A percentile compares a stretch with the other conserved stretches of the same genome.
phyloP scores from a whole-genome alignment of 83 land plant genomes.

The Picea engelmannii region DNA sequence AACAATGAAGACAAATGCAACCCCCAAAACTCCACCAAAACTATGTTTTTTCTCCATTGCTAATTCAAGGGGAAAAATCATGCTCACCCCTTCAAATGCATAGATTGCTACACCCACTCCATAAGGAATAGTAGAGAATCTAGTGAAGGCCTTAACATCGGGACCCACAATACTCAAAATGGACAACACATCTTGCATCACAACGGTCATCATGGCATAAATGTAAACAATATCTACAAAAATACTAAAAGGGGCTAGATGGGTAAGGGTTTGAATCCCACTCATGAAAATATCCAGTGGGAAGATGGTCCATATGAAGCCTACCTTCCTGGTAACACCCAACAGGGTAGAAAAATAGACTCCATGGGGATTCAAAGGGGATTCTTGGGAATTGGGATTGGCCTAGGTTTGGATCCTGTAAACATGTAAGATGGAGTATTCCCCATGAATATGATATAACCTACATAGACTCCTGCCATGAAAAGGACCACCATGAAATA shows the following conservation, averaged over 20 bases:
- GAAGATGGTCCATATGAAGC: constrained; percentile 6
- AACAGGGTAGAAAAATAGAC: background rate
- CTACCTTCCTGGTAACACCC: background rate
- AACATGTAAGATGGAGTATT: constrained; percentile 37
- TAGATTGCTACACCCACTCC: constrained; percentile 25
- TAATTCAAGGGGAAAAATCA: constrained; percentile 17
- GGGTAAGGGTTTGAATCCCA: constrained; percentile 15
- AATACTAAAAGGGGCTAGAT: constrained; percentile 23
- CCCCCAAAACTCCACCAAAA: constrained; percentile 21
- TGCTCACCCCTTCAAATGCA: constrained; percentile 18
- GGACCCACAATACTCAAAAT: constrained; percentile 19
- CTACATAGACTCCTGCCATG: constrained; percentile 44
- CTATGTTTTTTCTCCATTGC: constrained; percentile 12
- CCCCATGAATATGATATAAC: constrained; percentile 50
- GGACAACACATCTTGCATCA: constrained; percentile 13
- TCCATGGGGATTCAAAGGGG: background rate
- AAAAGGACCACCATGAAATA: constrained; percentile 33
- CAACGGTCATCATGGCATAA: constrained; percentile 16
- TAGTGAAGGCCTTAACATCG: constrained; percentile 33
- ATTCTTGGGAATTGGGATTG: no score
- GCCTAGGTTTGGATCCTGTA: background rate
- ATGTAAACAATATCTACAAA: constrained; percentile 18
- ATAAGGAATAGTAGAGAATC: constrained; percentile 6
- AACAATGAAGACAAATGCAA: constrained; percentile 18
- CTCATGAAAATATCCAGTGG: constrained; percentile 15